These are phyloP conservation scores for Hibiscus mutabilis DNA, from an alignment of 345 rosid genomes.

Conservation along the genomic window DNA sequence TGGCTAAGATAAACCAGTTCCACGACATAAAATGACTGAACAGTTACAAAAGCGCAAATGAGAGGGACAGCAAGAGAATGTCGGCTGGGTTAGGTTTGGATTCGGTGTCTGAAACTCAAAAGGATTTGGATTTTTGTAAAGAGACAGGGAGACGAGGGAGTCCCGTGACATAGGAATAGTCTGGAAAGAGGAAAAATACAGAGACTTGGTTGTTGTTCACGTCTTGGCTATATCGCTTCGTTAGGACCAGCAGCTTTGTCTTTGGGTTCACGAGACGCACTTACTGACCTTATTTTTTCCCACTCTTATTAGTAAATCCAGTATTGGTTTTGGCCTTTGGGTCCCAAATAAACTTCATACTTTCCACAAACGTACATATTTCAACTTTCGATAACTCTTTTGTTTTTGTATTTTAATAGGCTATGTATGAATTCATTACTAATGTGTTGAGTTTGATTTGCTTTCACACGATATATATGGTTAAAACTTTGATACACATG, in stretches of 20 bases:
- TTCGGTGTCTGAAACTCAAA: neutral
- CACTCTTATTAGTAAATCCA: neutral
- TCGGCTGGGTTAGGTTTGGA: neutral
- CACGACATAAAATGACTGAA: neutral
- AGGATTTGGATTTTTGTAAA: neutral
- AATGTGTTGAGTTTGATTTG: too few species aligned
- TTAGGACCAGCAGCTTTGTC: neutral
- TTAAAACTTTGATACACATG: too few species aligned
- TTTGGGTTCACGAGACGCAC: neutral
- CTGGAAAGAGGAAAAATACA: neutral
- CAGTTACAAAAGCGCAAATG: neutral
- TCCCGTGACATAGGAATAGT: neutral
- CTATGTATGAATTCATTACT: too few species aligned
- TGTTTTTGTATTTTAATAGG: too few species aligned
- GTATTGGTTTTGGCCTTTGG: neutral
- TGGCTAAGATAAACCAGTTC: neutral
- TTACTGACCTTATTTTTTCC: neutral
- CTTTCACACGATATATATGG: too few species aligned
- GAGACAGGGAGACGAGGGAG: neutral
- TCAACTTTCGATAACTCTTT: too few species aligned
- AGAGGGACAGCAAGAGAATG: neutral
- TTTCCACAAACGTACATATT: too few species aligned
- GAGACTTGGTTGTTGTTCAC: neutral
- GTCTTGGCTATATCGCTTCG: neutral
- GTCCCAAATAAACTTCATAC: neutral